Conservation (phyloP, 805 yeast species). For the Suhomyces sp. region DNA sequence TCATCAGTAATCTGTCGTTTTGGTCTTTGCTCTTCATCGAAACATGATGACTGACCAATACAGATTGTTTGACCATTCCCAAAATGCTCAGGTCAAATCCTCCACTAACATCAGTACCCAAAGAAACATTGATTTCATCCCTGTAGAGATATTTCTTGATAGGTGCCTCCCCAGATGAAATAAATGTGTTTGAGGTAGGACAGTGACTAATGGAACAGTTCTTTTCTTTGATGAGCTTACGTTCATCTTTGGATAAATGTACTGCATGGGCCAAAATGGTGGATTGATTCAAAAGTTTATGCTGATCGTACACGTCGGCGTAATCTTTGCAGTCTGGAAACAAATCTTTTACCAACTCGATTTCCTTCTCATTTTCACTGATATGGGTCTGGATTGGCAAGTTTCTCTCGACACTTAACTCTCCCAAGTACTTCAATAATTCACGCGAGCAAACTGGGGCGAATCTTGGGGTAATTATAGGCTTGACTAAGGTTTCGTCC, state of each 20-base stretch:
- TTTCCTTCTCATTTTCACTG: constrained; percentile 77
- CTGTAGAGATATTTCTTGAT: constrained; percentile 63
- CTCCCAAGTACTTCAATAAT: constrained; percentile 63
- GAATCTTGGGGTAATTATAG: constrained; percentile 89
- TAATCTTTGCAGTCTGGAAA: constrained; percentile 73
- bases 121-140: constrained; percentile 68
- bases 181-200: constrained; percentile 85
- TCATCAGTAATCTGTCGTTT: constrained; percentile 53
- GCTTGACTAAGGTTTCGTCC: constrained; percentile 51
- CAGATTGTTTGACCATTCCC: constrained; percentile 32
- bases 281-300: constrained; percentile 55
- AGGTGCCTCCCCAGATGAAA: constrained; percentile 89
- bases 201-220: constrained; percentile 85
- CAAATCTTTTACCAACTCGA: constrained; percentile 65
- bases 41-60: constrained; percentile 42
- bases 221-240: constrained; percentile 50
- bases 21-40: constrained; percentile 30
- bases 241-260: constrained; percentile 68
- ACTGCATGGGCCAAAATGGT: constrained; percentile 91
- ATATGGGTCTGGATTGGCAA: constrained; percentile 87
- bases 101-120: constrained; percentile 49
- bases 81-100: constrained; percentile 43
- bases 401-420: constrained; percentile 45
- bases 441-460: constrained; percentile 82
- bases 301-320: constrained; percentile 72